Base-by-base conservation (phyloP, 208 protist species). In the Acanthamoeba triangularis region DNA sequence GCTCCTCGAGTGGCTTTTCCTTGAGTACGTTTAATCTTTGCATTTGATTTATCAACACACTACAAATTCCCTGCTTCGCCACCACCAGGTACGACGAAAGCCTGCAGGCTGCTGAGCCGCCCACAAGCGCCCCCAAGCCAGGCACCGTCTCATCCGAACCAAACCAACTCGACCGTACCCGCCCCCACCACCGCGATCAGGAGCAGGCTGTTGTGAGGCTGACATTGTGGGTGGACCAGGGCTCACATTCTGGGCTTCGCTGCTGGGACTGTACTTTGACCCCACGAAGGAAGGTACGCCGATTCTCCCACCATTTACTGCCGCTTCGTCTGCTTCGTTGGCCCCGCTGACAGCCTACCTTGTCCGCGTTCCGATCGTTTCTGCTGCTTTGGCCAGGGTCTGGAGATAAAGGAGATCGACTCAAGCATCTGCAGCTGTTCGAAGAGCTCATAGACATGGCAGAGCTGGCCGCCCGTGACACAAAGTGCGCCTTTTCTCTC, bases 1-100 rank as follows among this genome's bases (percentile, higher is more conserved):
- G 30, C 80, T 88, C 47, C 49, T 54, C 18, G 80, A 88, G 33
- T 88, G 80, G 80, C 80, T 88, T 16, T 88, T 88, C 30, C 80
- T 47, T n/a, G 49, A 88, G 80, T 88, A 88, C 23, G 72, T 82
- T 49, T 13, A 20, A 13, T 35, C 37, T n/a, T 4, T 78, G 35
- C 14, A 13, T 52, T n/a, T 52, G 20, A 30, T 37, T 72, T 20
- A 30, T 72, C 2, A 14, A n/a, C 14, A 11, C 65, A 72, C 1
- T 7, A 72, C 33, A 52, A 28, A 23, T 47, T 10, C 20, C 14
- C 30, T 35, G 8, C 41, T 37, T 63, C 80, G 6, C 33, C 0
- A 28, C 1, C 35, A 10, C 1, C 30, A 88, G 80, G 80, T 88
- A 88, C 49, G 49, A 88, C 80, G 49, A 28, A 0, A 88, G 33